phyloP scores from a whole-genome alignment of 768 basidiomycete species.

The Mrakia blollopis region DNA sequence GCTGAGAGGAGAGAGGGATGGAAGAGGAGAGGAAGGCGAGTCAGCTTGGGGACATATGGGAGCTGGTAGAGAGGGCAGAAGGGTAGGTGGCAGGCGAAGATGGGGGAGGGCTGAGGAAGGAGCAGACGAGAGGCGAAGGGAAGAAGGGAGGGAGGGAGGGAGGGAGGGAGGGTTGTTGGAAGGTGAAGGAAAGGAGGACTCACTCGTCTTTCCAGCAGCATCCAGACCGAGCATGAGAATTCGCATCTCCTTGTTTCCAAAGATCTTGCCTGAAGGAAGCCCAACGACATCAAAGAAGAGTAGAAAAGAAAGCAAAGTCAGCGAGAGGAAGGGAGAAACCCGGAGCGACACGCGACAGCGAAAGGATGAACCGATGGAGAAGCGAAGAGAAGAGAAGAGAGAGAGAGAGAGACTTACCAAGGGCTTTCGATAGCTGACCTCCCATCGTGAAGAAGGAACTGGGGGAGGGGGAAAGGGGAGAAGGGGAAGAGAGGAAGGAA shows the following conservation, averaged over 20 bases:
- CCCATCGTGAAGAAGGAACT: conserved; percentile 21
- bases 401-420: conserved; percentile 15
- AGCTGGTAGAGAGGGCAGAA: too few species aligned
- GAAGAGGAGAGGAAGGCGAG: neutral
- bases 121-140: neutral
- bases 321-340: neutral
- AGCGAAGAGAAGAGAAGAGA: neutral
- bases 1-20: conserved; percentile 46
- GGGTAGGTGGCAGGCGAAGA: neutral
- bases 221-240: conserved; percentile 94
- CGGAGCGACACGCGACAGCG: conserved; percentile 15
- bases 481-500: neutral
- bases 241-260: conserved; percentile 99
- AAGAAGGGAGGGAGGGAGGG: neutral
- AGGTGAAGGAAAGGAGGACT: conserved; percentile 44
- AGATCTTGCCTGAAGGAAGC: conserved; percentile 65
- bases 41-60: too few species aligned
- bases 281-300: neutral
- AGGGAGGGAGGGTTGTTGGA: neutral
- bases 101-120: neutral
- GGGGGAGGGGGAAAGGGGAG: neutral
- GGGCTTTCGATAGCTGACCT: conserved; percentile 26
- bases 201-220: conserved; percentile 97
- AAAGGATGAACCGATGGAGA: neutral
- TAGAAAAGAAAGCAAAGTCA: neutral